Evolutionary conservation across 345 rosid genomes (phyloP), one percentile per base, ranked within the genome.

Genomic region (Corchorus olitorius): DNA sequence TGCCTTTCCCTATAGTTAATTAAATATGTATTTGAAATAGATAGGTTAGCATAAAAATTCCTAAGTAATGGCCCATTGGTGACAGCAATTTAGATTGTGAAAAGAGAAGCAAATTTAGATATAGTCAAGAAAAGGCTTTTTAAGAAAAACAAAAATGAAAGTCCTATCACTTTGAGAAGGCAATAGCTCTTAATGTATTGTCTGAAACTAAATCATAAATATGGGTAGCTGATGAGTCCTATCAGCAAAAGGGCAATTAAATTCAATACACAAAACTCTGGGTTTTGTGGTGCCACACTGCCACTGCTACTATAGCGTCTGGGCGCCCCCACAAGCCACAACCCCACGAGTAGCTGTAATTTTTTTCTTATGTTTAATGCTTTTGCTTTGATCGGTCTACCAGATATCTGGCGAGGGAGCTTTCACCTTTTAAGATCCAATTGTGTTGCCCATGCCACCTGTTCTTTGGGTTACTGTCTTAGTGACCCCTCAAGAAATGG

Each of bases 151-250:
- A 2, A 34, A 70, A 52, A 8, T 37, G 11, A 16, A 71, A 71
- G 63, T 68, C 41, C 73, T 49, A 14, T 49, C 58, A 50, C 33
- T 4, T 27, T 27, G 27, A 27, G 27, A 4, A 27, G 6, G 19
- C 73, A 3, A 45, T 7, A 45, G 48, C 8, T 20, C n/a, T 56
- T 72, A 27, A 8, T 69, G 79, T 33, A 73, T 66, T 64, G 79
- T 43, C 61, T 27, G n/a, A 17, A 27, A 46, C 63, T 66, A 55
- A 58, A 27, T 67, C 63, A 66, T 54, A 72, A 82, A 75, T 54
- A 68, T 8, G 77, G 77, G 66, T 37, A 54, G 84, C 72, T 78
- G 3, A 34, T 9, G 65, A 22, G 82, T 82, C 77, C 56, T 20
- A 61, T 82, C 84, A 66, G 33, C 49, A 20, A 20, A 6, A 27